These are phyloP conservation scores for Pseudogymnoascus sp. DNA, from an alignment of 2,329 filamentous ascomycete species.

Conservation along the genomic window DNA sequence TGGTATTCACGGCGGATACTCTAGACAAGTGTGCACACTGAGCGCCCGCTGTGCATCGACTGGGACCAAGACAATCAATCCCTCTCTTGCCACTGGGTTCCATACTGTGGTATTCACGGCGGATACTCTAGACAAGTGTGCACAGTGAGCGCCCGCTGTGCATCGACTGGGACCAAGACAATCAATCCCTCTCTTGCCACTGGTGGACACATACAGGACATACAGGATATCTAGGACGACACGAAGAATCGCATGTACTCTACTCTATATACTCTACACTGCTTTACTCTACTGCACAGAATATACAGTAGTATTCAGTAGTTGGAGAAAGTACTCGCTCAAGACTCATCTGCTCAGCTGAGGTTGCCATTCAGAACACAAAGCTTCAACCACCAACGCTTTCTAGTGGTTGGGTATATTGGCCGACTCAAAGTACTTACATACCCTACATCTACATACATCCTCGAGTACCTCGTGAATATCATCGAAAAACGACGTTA, in stretches of 20 bases:
- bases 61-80: background rate
- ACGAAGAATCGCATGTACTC: background rate
- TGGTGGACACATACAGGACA: background rate
- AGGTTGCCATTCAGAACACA: background rate
- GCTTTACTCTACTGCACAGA: background rate
- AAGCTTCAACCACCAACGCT: background rate
- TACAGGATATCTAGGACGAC: background rate
- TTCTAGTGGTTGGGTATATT: constrained; percentile 8
- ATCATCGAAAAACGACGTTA: background rate
- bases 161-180: constrained; percentile 5
- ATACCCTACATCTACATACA: background rate
- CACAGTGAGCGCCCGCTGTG: constrained; percentile 1
- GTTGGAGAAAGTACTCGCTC: background rate
- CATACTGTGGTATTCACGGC: constrained; percentile 7
- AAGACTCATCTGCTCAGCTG: constrained; percentile 4
- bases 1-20: constrained; percentile 7
- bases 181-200: background rate
- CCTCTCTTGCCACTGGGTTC: constrained; percentile 1
- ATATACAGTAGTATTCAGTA: background rate
- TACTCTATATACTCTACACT: background rate
- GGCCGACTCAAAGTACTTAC: background rate
- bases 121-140: background rate
- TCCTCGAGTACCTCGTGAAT: constrained; percentile 1
- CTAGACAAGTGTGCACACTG: background rate
- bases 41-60: constrained; percentile 6